These are phyloP conservation scores for Dysphania ambrosioides DNA, from an alignment of 148 eudicot species.

Conservation along the genomic window DNA sequence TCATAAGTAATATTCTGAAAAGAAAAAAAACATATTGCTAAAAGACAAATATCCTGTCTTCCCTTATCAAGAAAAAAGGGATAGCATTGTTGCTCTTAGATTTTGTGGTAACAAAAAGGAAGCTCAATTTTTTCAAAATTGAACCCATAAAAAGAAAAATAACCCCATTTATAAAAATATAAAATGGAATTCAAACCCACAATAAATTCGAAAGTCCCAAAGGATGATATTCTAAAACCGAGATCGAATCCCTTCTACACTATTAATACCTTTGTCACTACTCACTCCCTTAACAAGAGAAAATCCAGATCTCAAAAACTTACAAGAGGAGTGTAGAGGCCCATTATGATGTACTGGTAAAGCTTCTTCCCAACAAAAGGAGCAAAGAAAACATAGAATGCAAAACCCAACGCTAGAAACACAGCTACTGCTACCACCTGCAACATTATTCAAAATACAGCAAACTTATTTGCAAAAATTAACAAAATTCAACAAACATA, in stretches of 20 bases:
- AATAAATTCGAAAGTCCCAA: neutral
- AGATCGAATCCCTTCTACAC: neutral
- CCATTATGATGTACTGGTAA: slow-evolving; percentile 75
- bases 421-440: slow-evolving; percentile 95
- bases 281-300: slow-evolving; percentile 12
- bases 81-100: slow-evolving; percentile 17
- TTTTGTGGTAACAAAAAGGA: slow-evolving; percentile 30
- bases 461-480: neutral
- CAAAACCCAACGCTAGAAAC: slow-evolving; percentile 90
- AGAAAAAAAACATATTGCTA: slow-evolving; percentile 9
- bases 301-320: slow-evolving; percentile 65
- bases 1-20: neutral
- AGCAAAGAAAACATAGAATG: slow-evolving; percentile 90
- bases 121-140: slow-evolving; percentile 13
- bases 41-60: slow-evolving; percentile 30
- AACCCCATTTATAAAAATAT: slow-evolving; percentile 1
- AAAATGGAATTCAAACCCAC: neutral
- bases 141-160: slow-evolving; percentile 29
- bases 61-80: slow-evolving; percentile 34
- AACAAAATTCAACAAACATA: neutral
- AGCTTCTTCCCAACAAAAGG: slow-evolving; percentile 88
- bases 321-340: slow-evolving; percentile 90
- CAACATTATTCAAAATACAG: slow-evolving; percentile 15
- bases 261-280: neutral
- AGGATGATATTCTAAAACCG: neutral